These are phyloP conservation scores for Coemansia sp. DNA, from an alignment of 192 early-diverging fungal species.

Conservation along the genomic window DNA sequence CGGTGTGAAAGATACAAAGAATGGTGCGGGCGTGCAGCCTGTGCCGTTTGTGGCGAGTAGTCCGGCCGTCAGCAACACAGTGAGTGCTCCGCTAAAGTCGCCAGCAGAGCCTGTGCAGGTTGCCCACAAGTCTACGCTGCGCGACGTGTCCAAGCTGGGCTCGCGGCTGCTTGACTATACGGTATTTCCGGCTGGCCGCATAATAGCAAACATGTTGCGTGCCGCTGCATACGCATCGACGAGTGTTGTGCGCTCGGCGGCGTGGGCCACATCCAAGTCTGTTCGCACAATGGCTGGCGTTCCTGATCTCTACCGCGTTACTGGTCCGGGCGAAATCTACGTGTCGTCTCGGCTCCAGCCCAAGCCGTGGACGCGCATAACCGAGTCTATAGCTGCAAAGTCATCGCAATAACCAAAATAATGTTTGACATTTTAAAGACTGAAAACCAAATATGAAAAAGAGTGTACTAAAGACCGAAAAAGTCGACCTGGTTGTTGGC, in stretches of 20 bases:
- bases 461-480: conserved; percentile 34
- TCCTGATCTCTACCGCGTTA: conserved; percentile 49
- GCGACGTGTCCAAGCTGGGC: not conserved
- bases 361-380: conserved; percentile 42
- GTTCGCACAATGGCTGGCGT: conserved; percentile 43
- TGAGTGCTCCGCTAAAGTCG: conserved; percentile 25
- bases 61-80: conserved; percentile 27
- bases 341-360: conserved; percentile 42
- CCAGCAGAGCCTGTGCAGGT: conserved; percentile 34
- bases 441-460: not conserved
- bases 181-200: conserved; percentile 17
- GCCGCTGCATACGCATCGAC: conserved; percentile 17
- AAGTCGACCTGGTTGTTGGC: conserved; percentile 35
- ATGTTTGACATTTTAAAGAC: not conserved
- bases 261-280: conserved; percentile 36
- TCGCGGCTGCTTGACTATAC: conserved; percentile 4
- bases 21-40: not conserved
- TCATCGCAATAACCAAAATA: conserved; percentile 13
- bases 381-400: conserved; percentile 32
- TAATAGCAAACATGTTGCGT: conserved; percentile 4
- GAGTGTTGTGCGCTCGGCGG: conserved; percentile 17
- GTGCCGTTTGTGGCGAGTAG: conserved; percentile 29
- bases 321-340: conserved; percentile 49
- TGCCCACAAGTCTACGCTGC: conserved; percentile 6
- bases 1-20: not conserved